Conservation (phyloP, 2,329 filamentous ascomycete genomes). For the Fusarium sublunatum region DNA sequence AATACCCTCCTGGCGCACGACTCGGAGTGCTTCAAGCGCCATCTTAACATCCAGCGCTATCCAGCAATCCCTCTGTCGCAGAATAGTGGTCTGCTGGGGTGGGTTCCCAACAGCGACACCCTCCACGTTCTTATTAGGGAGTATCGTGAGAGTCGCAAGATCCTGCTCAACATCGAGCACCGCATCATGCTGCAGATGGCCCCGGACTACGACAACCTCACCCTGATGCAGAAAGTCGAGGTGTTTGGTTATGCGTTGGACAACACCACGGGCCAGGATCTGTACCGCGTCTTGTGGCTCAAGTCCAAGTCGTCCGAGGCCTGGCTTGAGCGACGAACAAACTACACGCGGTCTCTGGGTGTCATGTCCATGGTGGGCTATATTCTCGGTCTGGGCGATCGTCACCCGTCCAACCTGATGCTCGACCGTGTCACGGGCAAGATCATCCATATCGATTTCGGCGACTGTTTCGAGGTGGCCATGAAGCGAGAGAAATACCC, state of each 20-base stretch:
- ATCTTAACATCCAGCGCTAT: conserved; percentile 95
- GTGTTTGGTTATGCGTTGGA: conserved; percentile 99
- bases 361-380: conserved; percentile 99
- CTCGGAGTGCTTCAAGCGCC: conserved; percentile 95
- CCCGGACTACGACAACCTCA: conserved; percentile 97
- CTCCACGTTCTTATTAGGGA: conserved; percentile 96
- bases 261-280: conserved; percentile 97
- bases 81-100: conserved; percentile 93
- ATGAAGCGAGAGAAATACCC: conserved; percentile 99
- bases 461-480: conserved; percentile 98
- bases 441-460: conserved; percentile 98
- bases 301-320: conserved; percentile 98
- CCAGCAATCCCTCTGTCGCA: conserved; percentile 97
- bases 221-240: conserved; percentile 99
- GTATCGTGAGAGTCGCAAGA: conserved; percentile 96
- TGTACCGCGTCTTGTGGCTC: conserved; percentile 97
- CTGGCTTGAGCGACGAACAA: conserved; percentile 97
- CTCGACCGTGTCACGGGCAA: conserved; percentile 95
- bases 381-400: conserved; percentile 94
- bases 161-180: conserved; percentile 98
- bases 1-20: conserved; percentile 96
- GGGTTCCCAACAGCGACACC: conserved; percentile 98
- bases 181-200: conserved; percentile 99
- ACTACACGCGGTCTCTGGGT: conserved; percentile 94
- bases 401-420: conserved; percentile 98